A percentile compares a stretch with the other conserved stretches of the same genome.
Conservation (phyloP, 805 yeast species). For the Nakazawaea anatomiae region DNA sequence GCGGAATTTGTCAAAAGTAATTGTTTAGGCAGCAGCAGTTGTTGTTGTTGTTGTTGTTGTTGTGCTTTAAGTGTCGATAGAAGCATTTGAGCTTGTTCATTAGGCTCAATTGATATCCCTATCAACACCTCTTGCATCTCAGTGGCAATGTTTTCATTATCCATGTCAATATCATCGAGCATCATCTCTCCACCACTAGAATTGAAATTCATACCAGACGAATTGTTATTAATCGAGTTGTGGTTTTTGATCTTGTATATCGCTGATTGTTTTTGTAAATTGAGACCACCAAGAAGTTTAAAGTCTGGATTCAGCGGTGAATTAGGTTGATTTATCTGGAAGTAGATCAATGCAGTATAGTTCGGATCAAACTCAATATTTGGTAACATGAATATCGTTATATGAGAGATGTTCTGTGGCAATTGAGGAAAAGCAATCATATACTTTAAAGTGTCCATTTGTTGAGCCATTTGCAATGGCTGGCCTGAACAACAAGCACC, state of each 20-base stretch:
- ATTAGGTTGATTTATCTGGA: slow-evolving; percentile 66
- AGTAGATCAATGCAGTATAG: slow-evolving; percentile 80
- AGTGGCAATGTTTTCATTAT: slow-evolving; percentile 25
- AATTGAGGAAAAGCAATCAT: slow-evolving; percentile 61
- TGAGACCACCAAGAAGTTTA: slow-evolving; percentile 59
- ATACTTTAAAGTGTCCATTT: slow-evolving; percentile 63
- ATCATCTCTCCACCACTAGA: slow-evolving; percentile 23
- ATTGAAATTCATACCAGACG: slow-evolving; percentile 1
- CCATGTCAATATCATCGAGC: slow-evolving; percentile 53
- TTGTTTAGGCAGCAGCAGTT: slow-evolving; percentile 29
- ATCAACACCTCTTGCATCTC: slow-evolving; percentile 32
- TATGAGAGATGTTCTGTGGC: slow-evolving; percentile 55
- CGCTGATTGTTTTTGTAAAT: slow-evolving; percentile 76
- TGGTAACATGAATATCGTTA: slow-evolving; percentile 83
- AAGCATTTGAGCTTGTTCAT: slow-evolving; percentile 47
- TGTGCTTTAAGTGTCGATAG: slow-evolving; percentile 34
- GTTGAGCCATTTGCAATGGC: slow-evolving; percentile 48
- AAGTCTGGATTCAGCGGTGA: slow-evolving; percentile 37
- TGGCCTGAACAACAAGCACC: slow-evolving; percentile 76
- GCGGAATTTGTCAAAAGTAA: slow-evolving; percentile 6
- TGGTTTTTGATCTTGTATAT: slow-evolving; percentile 68
- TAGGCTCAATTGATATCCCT: slow-evolving; percentile 90
- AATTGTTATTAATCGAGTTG: background rate
- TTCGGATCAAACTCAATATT: slow-evolving; percentile 65
- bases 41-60: slow-evolving; percentile 18